Percentiles rank a stretch among this genome's conserved stretches.
Conservation (phyloP, 306 rosid genomes). For the Fagus crenata region DNA sequence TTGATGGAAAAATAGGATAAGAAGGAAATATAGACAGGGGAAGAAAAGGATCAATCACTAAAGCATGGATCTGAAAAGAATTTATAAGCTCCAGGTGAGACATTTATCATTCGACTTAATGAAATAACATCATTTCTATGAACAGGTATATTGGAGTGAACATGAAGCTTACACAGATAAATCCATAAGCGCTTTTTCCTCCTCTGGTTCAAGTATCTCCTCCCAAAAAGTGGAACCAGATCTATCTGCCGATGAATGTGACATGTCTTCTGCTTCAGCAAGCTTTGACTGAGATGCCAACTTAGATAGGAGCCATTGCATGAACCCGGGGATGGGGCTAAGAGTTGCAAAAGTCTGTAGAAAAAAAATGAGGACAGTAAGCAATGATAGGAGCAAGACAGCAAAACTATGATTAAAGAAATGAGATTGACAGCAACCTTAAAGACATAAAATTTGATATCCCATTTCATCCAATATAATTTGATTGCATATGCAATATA, state of each 20-base stretch:
- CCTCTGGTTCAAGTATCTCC: conserved; percentile 71
- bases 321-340: conserved; percentile 95
- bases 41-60: not conserved
- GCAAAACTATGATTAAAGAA: conserved; percentile 21
- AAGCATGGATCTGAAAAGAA: not conserved
- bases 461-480: not conserved
- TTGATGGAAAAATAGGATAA: not conserved
- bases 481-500: not conserved
- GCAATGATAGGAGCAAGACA: conserved; percentile 19
- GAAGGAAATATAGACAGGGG: not conserved
- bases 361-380: conserved; percentile 20
- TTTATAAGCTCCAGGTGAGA: not conserved
- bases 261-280: conserved; percentile 51
- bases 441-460: not conserved
- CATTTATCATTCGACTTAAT: not conserved
- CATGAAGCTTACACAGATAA: conserved; percentile 53
- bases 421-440: conserved; percentile 19
- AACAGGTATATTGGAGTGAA: not conserved
- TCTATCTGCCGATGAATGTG: conserved; percentile 38
- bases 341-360: conserved; percentile 82
- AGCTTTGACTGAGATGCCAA: conserved; percentile 65
- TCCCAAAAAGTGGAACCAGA: conserved; percentile 73
- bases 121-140: not conserved
- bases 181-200: conserved; percentile 66
- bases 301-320: conserved; percentile 89